Evolutionary conservation across 1,139 yeast genomes (phyloP).

Genomic region (Wickerhamiella infanticola): DNA sequence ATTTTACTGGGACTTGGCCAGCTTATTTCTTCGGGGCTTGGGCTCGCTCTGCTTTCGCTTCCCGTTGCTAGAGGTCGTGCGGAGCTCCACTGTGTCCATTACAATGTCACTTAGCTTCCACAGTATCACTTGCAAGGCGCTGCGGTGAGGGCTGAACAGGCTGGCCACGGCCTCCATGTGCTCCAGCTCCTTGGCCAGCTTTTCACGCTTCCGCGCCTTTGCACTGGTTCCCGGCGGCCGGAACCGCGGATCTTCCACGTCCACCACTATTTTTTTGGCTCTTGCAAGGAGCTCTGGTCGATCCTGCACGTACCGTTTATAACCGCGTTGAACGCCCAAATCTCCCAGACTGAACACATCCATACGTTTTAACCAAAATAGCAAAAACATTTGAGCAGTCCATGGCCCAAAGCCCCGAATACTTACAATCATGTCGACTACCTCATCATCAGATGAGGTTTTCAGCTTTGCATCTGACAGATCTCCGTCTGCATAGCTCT

Average conservation of each 20-base stretch:
- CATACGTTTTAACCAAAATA: conserved; percentile 49
- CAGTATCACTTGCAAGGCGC: conserved; percentile 52
- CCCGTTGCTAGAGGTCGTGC: background rate
- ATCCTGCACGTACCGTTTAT: conserved; percentile 42
- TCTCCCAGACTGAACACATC: conserved; percentile 70
- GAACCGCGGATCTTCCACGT: conserved; percentile 25
- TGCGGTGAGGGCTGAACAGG: conserved; percentile 48
- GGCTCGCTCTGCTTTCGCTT: background rate
- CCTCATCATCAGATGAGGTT: conserved; percentile 28
- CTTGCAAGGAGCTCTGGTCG: conserved; percentile 35
- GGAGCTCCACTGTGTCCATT: conserved; percentile 21
- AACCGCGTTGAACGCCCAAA: conserved; percentile 73
- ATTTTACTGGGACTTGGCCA: background rate
- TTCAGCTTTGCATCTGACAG: conserved; percentile 31
- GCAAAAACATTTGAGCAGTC: conserved; percentile 80
- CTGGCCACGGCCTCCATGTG: conserved; percentile 37
- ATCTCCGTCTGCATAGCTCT: conserved; percentile 34
- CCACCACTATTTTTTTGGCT: conserved; percentile 17
- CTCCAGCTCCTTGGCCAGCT: conserved; percentile 22
- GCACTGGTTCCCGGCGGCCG: conserved; percentile 21
- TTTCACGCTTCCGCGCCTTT: conserved; percentile 18
- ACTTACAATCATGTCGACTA: conserved; percentile 39
- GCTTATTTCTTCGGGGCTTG: background rate
- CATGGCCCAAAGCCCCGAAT: conserved; percentile 78
- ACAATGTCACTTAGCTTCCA: conserved; percentile 59